Percentiles rank a stretch among this genome's conserved stretches.
Evolutionary conservation across 2,329 filamentous ascomycete species (phyloP).

Genomic region (Fusarium sublunatum): DNA sequence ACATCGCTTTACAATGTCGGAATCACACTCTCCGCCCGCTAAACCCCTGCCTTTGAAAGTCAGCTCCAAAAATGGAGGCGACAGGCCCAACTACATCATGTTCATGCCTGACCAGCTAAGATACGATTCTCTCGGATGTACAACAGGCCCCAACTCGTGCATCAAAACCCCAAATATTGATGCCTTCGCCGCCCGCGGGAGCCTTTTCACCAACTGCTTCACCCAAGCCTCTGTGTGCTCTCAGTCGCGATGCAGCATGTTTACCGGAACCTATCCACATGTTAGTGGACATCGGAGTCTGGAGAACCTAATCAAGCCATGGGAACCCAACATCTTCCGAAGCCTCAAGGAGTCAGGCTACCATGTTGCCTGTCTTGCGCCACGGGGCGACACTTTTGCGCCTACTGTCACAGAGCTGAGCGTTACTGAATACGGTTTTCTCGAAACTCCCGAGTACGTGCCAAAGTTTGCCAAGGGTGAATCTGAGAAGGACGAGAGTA

Average conservation of each 20-base stretch:
- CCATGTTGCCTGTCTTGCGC: conserved; percentile 59
- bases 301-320: conserved; percentile 60
- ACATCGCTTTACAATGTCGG: conserved; percentile 19
- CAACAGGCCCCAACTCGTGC: conserved; percentile 38
- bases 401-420: conserved; percentile 57
- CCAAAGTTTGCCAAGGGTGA: conserved; percentile 46
- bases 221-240: conserved; percentile 59
- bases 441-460: conserved; percentile 52
- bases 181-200: conserved; percentile 52
- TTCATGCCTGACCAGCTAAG: conserved; percentile 63
- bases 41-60: conserved; percentile 42
- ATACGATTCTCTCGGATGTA: conserved; percentile 56
- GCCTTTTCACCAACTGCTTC: conserved; percentile 59
- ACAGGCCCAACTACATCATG: conserved; percentile 54
- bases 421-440: conserved; percentile 58
- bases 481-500: conserved; percentile 46
- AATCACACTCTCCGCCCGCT: conserved; percentile 9
- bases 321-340: conserved; percentile 61
- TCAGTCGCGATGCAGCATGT: conserved; percentile 60
- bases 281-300: conserved; percentile 59
- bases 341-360: conserved; percentile 58
- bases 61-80: conserved; percentile 44
- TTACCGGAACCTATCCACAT: conserved; percentile 59
- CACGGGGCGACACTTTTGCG: conserved; percentile 57
- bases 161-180: conserved; percentile 57